Evolutionary conservation across 306 rosid species (phyloP).

Genomic region (Fragaria vesca): DNA sequence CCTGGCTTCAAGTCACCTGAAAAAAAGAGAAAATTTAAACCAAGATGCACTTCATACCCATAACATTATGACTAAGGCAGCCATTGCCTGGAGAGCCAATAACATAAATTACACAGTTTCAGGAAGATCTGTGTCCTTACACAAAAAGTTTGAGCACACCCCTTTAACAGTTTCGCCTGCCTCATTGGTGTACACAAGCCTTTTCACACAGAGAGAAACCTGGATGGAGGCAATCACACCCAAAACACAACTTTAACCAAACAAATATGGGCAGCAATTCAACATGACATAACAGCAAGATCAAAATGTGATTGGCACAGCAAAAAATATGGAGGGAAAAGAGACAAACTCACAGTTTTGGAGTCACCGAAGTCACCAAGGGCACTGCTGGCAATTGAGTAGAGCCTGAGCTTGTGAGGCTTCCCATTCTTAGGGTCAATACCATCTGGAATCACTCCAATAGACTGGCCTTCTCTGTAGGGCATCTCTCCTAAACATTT

Average conservation of each 20-base stretch:
- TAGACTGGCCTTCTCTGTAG: constrained; percentile 95
- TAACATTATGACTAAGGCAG: not conserved
- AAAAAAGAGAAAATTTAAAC: constrained; percentile 22
- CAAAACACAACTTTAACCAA: constrained; percentile 5
- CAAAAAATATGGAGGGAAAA: not conserved
- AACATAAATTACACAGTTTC: constrained; percentile 10
- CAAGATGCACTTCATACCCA: not conserved
- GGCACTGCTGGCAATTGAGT: constrained; percentile 95
- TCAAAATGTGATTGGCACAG: not conserved
- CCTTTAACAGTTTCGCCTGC: constrained; percentile 88
- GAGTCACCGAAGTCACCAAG: constrained; percentile 93
- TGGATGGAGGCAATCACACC: constrained; percentile 34
- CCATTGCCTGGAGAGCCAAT: not conserved
- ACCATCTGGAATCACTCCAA: constrained; percentile 87
- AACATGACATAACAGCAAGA: not conserved
- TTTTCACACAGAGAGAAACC: constrained; percentile 95
- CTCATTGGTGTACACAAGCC: constrained; percentile 91
- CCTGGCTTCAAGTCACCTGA: constrained; percentile 95
- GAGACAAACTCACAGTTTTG: constrained; percentile 61
- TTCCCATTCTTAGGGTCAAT: constrained; percentile 78
- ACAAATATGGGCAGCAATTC: not conserved
- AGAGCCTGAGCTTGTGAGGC: constrained; percentile 85
- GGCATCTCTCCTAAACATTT: constrained; percentile 76
- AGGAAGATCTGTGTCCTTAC: constrained; percentile 47
- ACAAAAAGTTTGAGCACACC: constrained; percentile 93